Evolutionary conservation across 2,329 filamentous ascomycete species (phyloP).

Genomic region (Teratosphaeria destructans): DNA sequence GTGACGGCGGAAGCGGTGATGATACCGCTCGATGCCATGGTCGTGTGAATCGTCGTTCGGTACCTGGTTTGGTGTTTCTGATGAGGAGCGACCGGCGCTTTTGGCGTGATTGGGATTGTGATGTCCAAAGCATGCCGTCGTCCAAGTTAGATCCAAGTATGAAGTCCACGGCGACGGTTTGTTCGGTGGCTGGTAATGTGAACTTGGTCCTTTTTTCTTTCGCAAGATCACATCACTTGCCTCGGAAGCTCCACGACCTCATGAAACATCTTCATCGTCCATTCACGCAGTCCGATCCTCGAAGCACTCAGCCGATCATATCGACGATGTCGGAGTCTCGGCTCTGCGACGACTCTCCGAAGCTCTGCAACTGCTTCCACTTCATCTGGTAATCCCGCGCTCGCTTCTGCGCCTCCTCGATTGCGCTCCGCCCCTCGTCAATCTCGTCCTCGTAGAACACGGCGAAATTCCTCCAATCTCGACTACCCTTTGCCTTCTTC

Average conservation of each 20-base stretch:
- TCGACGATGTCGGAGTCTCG: slow-evolving; percentile 12
- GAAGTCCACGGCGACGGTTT: too few relatives aligned
- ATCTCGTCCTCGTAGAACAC: slow-evolving; percentile 25
- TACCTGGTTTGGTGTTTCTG: neutral
- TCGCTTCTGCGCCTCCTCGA: slow-evolving; percentile 16
- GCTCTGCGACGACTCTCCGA: slow-evolving; percentile 8
- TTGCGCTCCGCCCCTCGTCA: slow-evolving; percentile 19
- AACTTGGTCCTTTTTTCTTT: neutral
- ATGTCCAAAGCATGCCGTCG: neutral
- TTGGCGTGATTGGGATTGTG: neutral
- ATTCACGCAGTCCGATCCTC: neutral
- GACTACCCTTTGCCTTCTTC: slow-evolving; percentile 21
- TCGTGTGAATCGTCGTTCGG: neutral
- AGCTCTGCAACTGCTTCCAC: slow-evolving; percentile 15
- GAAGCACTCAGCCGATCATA: slow-evolving; percentile 16
- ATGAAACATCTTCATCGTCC: neutral
- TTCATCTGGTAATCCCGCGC: slow-evolving; percentile 19
- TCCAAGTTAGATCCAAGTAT: neutral
- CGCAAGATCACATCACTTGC: neutral
- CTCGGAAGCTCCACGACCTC: neutral
- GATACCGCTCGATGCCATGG: neutral
- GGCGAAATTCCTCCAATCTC: slow-evolving; percentile 24
- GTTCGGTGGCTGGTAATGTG: neutral
- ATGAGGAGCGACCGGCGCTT: neutral
- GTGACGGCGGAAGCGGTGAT: neutral